Evolutionary conservation across 116 monocot species (phyloP).

Genomic region (Papilionanthe hybrid): DNA sequence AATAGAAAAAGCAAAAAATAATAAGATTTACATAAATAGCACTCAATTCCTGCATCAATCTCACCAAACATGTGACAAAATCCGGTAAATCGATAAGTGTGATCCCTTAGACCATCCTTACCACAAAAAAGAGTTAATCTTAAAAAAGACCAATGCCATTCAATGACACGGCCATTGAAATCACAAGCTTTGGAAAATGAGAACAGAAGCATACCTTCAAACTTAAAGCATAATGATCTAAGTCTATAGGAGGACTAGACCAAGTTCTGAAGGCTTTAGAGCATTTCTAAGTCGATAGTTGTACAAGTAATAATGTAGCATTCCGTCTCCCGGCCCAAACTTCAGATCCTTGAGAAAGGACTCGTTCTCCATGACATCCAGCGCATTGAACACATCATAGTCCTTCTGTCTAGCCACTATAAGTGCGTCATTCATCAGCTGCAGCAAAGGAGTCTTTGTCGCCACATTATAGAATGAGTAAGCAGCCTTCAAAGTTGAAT

Average conservation of each 20-base stretch:
- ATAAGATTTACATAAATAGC: not conserved
- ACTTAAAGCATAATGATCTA: not conserved
- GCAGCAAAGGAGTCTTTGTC: constrained; percentile 14
- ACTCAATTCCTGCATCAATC: constrained; percentile 1
- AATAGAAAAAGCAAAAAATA: not conserved
- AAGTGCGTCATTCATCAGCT: constrained; percentile 21
- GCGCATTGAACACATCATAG: constrained; percentile 27
- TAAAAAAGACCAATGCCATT: not conserved
- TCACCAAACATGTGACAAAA: constrained; percentile 1
- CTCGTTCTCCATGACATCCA: constrained; percentile 27
- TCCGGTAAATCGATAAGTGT: not conserved
- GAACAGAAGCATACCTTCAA: constrained; percentile 1
- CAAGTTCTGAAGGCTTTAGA: constrained; percentile 19
- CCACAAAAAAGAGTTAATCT: not conserved
- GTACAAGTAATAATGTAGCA: constrained; percentile 25
- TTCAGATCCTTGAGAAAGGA: constrained; percentile 22
- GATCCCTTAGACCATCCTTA: not conserved
- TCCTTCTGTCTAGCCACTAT: constrained; percentile 19
- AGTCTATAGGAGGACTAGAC: constrained; percentile 17
- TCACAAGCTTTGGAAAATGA: not conserved
- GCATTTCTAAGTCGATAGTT: constrained; percentile 20
- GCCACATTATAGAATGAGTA: constrained; percentile 46
- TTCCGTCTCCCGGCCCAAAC: constrained; percentile 28
- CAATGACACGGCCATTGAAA: not conserved
- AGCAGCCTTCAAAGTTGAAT: constrained; percentile 36